These are phyloP conservation scores for Exophiala sp. DNA, from an alignment of 2,329 filamentous ascomycete genomes.

Conservation along the genomic window DNA sequence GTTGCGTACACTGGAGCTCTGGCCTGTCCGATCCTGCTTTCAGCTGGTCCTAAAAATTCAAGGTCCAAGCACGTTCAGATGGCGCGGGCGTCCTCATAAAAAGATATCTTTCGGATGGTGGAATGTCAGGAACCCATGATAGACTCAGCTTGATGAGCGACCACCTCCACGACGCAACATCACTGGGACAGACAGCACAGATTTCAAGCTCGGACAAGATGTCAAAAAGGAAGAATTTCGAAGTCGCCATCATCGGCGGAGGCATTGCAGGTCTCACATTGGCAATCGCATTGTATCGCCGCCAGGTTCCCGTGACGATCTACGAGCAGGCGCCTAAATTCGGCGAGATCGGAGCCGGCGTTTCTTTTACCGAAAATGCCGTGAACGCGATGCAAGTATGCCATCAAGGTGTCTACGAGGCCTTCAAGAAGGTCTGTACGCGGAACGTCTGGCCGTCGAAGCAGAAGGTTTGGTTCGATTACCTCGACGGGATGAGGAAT, in stretches of 20 bases:
- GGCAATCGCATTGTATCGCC: constrained; percentile 28
- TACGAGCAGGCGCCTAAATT: constrained; percentile 51
- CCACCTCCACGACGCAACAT: too few relatives aligned
- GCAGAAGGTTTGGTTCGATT: constrained; percentile 42
- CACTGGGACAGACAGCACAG: too few relatives aligned
- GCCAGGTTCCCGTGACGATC: constrained; percentile 28
- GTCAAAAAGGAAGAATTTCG: constrained; percentile 19
- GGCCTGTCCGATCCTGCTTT: too few relatives aligned
- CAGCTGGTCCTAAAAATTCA: too few relatives aligned
- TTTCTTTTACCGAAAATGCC: constrained; percentile 50
- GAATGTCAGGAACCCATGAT: too few relatives aligned
- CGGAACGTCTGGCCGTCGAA: constrained; percentile 33
- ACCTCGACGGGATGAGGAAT: constrained; percentile 34
- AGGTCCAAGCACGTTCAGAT: too few relatives aligned
- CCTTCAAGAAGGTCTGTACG: constrained; percentile 39
- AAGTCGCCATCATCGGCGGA: constrained; percentile 33
- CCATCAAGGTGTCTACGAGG: constrained; percentile 39
- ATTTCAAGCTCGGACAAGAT: not conserved
- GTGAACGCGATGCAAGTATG: constrained; percentile 47
- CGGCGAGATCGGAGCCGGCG: constrained; percentile 52
- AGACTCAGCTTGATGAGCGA: too few relatives aligned
- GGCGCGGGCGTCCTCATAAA: too few relatives aligned
- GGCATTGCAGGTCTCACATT: constrained; percentile 32
- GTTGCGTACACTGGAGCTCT: too few relatives aligned
- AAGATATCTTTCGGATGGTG: too few relatives aligned